Evolutionary conservation across 495 filamentous ascomycete genomes (phyloP).

Genomic region (Hypoxylon rickii): DNA sequence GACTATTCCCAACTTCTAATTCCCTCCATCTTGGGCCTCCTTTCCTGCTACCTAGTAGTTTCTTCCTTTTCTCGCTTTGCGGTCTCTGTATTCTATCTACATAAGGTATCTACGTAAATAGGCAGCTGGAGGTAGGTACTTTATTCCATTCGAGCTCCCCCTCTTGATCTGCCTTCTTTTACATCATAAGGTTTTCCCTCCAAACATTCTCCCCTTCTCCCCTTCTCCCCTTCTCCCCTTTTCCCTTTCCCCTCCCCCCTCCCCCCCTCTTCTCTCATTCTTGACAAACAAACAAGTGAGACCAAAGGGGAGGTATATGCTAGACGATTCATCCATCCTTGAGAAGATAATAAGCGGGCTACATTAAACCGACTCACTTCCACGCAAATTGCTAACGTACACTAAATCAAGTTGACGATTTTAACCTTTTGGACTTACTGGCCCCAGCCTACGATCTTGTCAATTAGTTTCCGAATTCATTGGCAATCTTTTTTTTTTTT

Average conservation of each 20-base stretch:
- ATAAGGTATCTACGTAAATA: too few relatives aligned
- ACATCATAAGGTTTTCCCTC: background rate
- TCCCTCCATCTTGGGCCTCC: constrained; percentile 5
- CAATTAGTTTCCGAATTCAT: constrained; percentile 16
- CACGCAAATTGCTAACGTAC: constrained; percentile 16
- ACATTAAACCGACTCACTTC: background rate
- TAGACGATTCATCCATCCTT: too few relatives aligned
- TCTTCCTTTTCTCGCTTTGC: too few relatives aligned
- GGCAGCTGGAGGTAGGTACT: too few relatives aligned
- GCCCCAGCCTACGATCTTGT: constrained; percentile 6
- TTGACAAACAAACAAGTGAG: constrained; percentile 12
- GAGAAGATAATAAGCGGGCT: too few relatives aligned
- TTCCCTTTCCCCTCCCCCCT: background rate
- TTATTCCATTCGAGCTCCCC: too few relatives aligned
- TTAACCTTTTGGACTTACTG: constrained; percentile 16
- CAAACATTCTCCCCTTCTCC: background rate
- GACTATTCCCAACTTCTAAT: constrained; percentile 8
- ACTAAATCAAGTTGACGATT: constrained; percentile 7
- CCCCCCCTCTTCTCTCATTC: background rate
- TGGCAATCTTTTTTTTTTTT: background rate
- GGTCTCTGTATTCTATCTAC: background rate
- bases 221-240: background rate
- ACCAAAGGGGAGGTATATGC: background rate
- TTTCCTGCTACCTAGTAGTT: too few relatives aligned
- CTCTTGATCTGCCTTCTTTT: too few relatives aligned